Base-by-base conservation (phyloP, 352 stramenopile species). In the Pythium guiyangense region DNA sequence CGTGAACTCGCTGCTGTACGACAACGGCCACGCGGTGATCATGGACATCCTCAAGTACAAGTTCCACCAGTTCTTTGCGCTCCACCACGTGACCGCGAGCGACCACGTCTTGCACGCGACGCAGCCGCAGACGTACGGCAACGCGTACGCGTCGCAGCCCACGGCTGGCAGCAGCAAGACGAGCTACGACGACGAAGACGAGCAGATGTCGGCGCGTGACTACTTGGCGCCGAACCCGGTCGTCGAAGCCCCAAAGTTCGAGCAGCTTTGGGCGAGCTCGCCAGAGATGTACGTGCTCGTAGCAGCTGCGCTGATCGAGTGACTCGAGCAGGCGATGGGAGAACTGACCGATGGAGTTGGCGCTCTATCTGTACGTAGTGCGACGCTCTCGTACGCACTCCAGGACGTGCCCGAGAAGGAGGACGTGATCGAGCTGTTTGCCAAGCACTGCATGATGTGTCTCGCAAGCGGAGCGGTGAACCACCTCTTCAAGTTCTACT, bases 401-500 rank as follows among this genome's bases (percentile, higher is more conserved):
- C 60, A 74, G n/a, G 69, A 76, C 22, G 68, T 87, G 12, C 83
- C 78, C 6, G 79, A 88, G 40, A 77, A 90, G 39, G 80, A 93
- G 40, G 71, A 84, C 45, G 70, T 96, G 57, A 93, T 96, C 54
- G 73, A 73, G 11, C 59, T 76, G 18, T 94, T 96, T 62, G 54
- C 75, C 0, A 73, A 71, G 48, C 85, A 90, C 45, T 82, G 70
- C 34, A 57, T 96, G 43, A 80, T 70, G 66, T 96, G 86, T 68
- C 66, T 96, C 57, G 86, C 86, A 22, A 92, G 82, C 52, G 86
- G 86, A 15, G 73, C 74, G 15, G 62, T 93, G 40, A 66, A 88
- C 17, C 77, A 75, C 44, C 52, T 87, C 20, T 70, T 92, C 69
- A 96, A 96, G 63, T 96, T 96, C 48, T 96, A 85, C 67, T 96